phyloP scores from a whole-genome alignment of 2,329 filamentous ascomycete genomes.

The Phialophora macrospora region DNA sequence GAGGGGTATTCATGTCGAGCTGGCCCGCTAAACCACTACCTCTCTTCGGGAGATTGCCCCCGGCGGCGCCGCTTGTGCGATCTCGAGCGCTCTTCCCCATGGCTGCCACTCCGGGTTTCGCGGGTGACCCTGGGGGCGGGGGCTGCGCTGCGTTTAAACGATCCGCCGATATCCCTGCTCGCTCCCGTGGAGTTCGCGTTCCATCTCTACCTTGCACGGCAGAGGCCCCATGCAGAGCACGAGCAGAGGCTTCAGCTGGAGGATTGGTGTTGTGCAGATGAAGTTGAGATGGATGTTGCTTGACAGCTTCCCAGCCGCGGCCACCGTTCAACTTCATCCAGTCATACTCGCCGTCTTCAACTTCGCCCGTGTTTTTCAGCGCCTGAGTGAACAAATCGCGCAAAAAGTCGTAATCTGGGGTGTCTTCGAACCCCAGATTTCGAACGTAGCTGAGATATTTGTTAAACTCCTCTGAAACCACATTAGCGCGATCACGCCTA shows the following conservation, averaged over 20 bases:
- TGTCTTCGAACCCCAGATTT: constrained; percentile 97
- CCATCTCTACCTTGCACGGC: constrained; percentile 46
- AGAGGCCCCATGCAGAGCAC: constrained; percentile 74
- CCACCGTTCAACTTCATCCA: constrained; percentile 98
- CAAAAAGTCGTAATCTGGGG: constrained; percentile 96
- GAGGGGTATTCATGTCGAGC: constrained; percentile 76
- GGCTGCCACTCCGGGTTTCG: constrained; percentile 68
- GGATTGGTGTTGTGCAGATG: constrained; percentile 79
- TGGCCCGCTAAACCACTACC: constrained; percentile 45
- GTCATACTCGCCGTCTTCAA: constrained; percentile 98
- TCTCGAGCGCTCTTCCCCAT: constrained; percentile 65
- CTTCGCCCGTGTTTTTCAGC: constrained; percentile 88
- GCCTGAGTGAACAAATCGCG: constrained; percentile 96
- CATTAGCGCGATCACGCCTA: constrained; percentile 42
- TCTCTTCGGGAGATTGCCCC: constrained; percentile 43
- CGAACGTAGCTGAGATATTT: constrained; percentile 97
- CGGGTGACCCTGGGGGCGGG: constrained; percentile 77
- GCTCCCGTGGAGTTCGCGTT: constrained; percentile 60
- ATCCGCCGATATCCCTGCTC: constrained; percentile 72
- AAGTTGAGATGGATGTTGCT: constrained; percentile 70
- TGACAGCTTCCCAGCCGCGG: constrained; percentile 87
- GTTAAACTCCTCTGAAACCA: constrained; percentile 78
- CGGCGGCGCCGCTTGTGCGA: constrained; percentile 75
- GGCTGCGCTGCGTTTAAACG: constrained; percentile 95
- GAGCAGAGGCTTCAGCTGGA: constrained; percentile 78